Evolutionary conservation across 2,329 filamentous ascomycete genomes (phyloP), one percentile per base, ranked within the genome.

Genomic region (Colletotrichum sp.): DNA sequence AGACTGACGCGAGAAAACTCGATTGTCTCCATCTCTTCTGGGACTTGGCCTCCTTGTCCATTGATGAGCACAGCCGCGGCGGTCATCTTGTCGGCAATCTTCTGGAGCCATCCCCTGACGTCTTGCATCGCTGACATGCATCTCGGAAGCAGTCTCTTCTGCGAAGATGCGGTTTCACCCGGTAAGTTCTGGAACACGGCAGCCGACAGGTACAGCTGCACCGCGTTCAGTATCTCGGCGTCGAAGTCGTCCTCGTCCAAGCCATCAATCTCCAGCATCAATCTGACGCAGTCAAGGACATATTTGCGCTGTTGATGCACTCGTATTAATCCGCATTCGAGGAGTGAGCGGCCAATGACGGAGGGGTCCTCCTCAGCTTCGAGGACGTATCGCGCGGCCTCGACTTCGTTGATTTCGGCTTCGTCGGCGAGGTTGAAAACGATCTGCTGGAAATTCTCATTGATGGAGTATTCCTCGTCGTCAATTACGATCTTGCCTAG

Each of bases 261-360:
- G 72, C 93, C 89, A 15, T 92, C 90, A 69, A 95, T 88, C 80
- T 94, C 92, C 75, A 98, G 88, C 71, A 98, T 90, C 34, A 98
- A 89, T 69, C 96, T 94, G 80, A 98, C 88, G 80, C 94, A 95
- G 83, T 98, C 95, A 39, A 99, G 91, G 57, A 98, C 87, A 81
- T 94, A 95, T 81, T 95, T 94, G 78, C 96, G 93, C 79, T 95
- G 93, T 80, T 96, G 93, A 84, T 99, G 96, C 84, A 98, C 98
- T 78, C 93, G 92, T 81, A 99, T 94, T 78, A 98, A 91, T 76
- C 94, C 94, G 79, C 94, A 94, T 83, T 96, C 93, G 71, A 95
- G 89, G 76, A 95, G 89, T 5, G 95, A 90, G 28, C 95, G 92
- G 77, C 95, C 95, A 7, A 96, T 88, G 18, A 91, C 88, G 60